Conservation (phyloP, 2,329 filamentous ascomycete genomes). For the Sporothrix curviconia region DNA sequence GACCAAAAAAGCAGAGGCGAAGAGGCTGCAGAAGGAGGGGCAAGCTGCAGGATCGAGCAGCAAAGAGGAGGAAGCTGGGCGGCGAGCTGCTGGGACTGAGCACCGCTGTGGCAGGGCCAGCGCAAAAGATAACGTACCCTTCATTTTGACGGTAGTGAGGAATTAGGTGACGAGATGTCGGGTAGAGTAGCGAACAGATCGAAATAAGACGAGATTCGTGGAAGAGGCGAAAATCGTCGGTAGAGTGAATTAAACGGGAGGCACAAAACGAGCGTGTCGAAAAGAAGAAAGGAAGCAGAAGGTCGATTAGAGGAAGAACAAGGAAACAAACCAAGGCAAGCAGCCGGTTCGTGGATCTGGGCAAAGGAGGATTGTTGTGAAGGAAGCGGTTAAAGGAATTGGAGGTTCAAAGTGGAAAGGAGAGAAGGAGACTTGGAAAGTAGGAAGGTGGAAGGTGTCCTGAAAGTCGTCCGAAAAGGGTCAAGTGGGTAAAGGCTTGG, state of each 20-base stretch:
- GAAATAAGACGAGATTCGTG: constrained; percentile 8
- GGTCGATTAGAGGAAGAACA: not conserved
- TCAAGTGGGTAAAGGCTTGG: constrained; percentile 4
- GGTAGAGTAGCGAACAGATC: constrained; percentile 16
- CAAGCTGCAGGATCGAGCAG: no score
- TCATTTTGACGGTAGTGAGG: constrained; percentile 28
- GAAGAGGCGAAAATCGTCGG: constrained; percentile 1
- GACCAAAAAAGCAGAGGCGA: not conserved
- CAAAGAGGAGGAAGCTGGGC: no score
- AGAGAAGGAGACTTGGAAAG: not conserved
- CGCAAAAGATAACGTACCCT: constrained; percentile 30
- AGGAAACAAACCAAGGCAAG: not conserved
- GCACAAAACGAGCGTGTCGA: constrained; percentile 11
- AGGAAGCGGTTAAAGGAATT: not conserved
- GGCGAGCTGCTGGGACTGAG: no score
- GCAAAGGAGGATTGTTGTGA: not conserved
- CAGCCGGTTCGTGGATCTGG: not conserved
- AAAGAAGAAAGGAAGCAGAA: constrained; percentile 15
- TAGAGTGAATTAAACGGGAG: not conserved
- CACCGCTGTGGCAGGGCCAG: no score
- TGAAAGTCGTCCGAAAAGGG: constrained; percentile 15
- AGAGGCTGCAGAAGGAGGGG: not conserved
- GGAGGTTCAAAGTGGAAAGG: not conserved
- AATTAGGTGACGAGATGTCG: constrained; percentile 9
- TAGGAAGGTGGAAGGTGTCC: constrained; percentile 14